Base-by-base conservation (phyloP, 2,329 filamentous ascomycete genomes). In the Cordyceps cicadae region DNA sequence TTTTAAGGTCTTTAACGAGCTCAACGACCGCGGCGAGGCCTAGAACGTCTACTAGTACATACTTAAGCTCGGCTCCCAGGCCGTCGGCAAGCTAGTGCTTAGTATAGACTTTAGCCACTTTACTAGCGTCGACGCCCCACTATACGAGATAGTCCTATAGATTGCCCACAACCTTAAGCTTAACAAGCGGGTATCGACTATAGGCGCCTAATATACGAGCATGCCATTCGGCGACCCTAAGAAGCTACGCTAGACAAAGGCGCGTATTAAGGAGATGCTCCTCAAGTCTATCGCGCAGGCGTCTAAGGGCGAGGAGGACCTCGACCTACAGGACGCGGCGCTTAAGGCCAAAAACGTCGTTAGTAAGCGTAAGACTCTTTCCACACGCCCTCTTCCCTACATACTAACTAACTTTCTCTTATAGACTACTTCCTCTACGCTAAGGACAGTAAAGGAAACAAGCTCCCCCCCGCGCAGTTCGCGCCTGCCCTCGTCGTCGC, bases 161-260 rank as follows among this genome's bases (percentile, higher is more conserved):
- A 81, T 86, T 49, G 82, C 78, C 0, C 74, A 81, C 49, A 64
- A 74, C 0, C 72, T 87, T 2, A 72, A 75, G 32, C 70, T 87
- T 14, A 87, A 84, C 70, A 87, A 87, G 72, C 82, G 82, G 67
- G 73, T 85, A 8, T 76, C 81, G 0, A 76, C 79, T 0, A 76
- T 77, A 67, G 81, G 81, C 1, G 72, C 74, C 53, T 87, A 83
- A 83, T 86, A 86, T 62, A 71, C 71, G 2, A 69, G 72, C 8
- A 65, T 87, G 32, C 84, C 84, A 0, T 86, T 86, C 59, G 84
- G 84, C 6, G 81, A 84, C 49, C 78, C 81, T 0, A 72, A 76
- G 62, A 71, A 71, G 8, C 70, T 85, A 1, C 67, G 69, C 0
- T 65, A 74, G 2, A 64, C 71, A 12, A 69, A 67, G 17, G 59